Evolutionary conservation across 2,329 filamentous ascomycete species (phyloP), one percentile per base, ranked within the genome.

Genomic region (Claviceps sp.): DNA sequence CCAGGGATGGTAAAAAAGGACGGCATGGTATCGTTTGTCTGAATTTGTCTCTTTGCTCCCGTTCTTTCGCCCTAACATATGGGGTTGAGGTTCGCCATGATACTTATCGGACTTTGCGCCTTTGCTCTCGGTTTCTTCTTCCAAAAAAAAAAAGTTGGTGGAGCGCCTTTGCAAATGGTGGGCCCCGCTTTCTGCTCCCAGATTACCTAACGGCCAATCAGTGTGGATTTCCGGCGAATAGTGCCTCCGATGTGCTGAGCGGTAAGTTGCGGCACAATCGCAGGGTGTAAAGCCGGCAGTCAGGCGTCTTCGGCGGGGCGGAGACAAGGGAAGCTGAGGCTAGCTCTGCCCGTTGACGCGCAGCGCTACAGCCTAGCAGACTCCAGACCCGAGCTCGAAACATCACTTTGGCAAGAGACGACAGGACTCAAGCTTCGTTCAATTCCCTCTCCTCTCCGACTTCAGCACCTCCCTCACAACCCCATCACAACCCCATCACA

Each of bases 1-100:
- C 86, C 85, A 5, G 93, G 89, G 41, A 85, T 74, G 50, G 90
- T 95, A 71, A 98, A 98, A 71, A 97, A 98, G 41, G 90, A 95
- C 63, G 91, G 95, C 90, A 95, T 94, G 59, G 58, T 34, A 34
- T 73, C 60, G 61, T 48, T 47, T 47, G 37, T 39, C 53, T 44
- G 16, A 22, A 58, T 61, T 56, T 59, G 17, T n/a, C n/a, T 48
- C 4, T 48, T 54, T 44, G 30, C 14, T 46, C 22, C 8, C 30
- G 14, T 47, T 38, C 45, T 47, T 22, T 40, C 42, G 39, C 49
- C 49, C 13, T 45, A 43, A 22, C 13, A 17, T 46, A 38, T 39
- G 16, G 19, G 16, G 16, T 45, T 39, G 34, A 14, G 19, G 34
- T 16, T 50, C 42, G 34, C 34, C 43, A 40, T 43, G n/a, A 30